Evolutionary conservation across 2,329 filamentous ascomycete genomes (phyloP).

Genomic region (Paramyrothecium roridum): DNA sequence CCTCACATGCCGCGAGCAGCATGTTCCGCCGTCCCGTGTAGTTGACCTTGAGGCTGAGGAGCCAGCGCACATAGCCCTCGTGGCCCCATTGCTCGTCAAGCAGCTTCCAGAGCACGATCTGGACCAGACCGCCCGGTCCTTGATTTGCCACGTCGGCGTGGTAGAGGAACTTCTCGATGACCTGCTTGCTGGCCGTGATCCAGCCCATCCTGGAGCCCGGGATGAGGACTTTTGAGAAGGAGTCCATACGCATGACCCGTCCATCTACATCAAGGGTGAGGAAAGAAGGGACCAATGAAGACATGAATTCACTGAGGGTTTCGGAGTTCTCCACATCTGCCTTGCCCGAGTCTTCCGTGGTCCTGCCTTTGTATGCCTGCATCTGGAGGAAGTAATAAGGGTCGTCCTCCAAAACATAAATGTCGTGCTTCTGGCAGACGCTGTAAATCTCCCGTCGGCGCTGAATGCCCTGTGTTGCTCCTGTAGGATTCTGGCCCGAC

Average conservation of each 20-base stretch:
- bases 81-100: conserved; percentile 90
- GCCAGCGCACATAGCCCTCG: conserved; percentile 79
- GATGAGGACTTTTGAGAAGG: conserved; percentile 80
- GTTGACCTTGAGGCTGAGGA: conserved; percentile 70
- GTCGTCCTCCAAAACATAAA: conserved; percentile 81
- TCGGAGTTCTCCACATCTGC: not conserved
- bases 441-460: conserved; percentile 67
- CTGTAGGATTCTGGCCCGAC: conserved; percentile 72
- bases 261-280: conserved; percentile 75
- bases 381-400: conserved; percentile 87
- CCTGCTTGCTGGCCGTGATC: conserved; percentile 76
- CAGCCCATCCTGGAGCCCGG: conserved; percentile 76
- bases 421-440: conserved; percentile 71
- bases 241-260: conserved; percentile 79
- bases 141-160: conserved; percentile 77
- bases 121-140: conserved; percentile 73
- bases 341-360: not conserved
- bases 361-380: conserved; percentile 25
- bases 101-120: conserved; percentile 76
- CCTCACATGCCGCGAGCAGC: conserved; percentile 71
- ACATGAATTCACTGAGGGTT: conserved; percentile 62
- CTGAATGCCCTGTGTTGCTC: conserved; percentile 58
- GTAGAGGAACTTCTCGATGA: conserved; percentile 71
- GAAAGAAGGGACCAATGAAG: conserved; percentile 52
- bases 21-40: conserved; percentile 73